Percentiles rank a stretch among this genome's conserved stretches.
These are phyloP conservation scores for Arthrobotrys entomopaga DNA, from an alignment of 2,329 filamentous ascomycete genomes.

Conservation along the genomic window DNA sequence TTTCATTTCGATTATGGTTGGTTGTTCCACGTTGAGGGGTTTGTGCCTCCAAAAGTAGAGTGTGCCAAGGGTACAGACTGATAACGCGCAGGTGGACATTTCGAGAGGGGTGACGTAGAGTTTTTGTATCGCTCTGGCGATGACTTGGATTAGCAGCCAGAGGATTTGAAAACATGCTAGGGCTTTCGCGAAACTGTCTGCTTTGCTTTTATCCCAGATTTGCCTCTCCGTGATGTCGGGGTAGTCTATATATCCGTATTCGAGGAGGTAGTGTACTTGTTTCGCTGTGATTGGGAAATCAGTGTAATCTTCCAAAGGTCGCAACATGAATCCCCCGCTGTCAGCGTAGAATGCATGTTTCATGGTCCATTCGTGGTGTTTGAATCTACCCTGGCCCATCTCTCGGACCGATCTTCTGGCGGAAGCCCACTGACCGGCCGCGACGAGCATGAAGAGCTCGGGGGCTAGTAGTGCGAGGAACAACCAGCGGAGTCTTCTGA, in stretches of 20 bases:
- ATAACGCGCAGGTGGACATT: slow-evolving; percentile 57
- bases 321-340: slow-evolving; percentile 63
- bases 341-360: slow-evolving; percentile 63
- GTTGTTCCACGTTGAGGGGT: slow-evolving; percentile 46
- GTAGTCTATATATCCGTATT: slow-evolving; percentile 59
- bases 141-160: slow-evolving; percentile 56
- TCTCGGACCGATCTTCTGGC: slow-evolving; percentile 60
- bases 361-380: slow-evolving; percentile 61
- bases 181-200: slow-evolving; percentile 59
- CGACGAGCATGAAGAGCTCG: slow-evolving; percentile 62
- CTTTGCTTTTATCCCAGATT: slow-evolving; percentile 60
- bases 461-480: slow-evolving; percentile 62
- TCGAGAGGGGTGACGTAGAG: slow-evolving; percentile 57
- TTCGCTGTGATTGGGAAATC: too few species aligned
- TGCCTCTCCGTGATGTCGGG: slow-evolving; percentile 57
- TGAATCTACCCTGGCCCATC: slow-evolving; percentile 22
- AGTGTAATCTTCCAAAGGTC: slow-evolving; percentile 58
- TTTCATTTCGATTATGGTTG: slow-evolving; percentile 35
- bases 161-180: neutral
- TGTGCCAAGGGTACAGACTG: slow-evolving; percentile 51
- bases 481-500: slow-evolving; percentile 61
- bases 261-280: too few species aligned
- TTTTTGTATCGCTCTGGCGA: slow-evolving; percentile 47
- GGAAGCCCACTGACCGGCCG: slow-evolving; percentile 61
- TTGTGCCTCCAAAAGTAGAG: slow-evolving; percentile 57